Percentiles rank a stretch among this genome's conserved stretches.
phyloP scores from a whole-genome alignment of 805 yeast genomes.

The Vanderwaltozyma polyspora region DNA sequence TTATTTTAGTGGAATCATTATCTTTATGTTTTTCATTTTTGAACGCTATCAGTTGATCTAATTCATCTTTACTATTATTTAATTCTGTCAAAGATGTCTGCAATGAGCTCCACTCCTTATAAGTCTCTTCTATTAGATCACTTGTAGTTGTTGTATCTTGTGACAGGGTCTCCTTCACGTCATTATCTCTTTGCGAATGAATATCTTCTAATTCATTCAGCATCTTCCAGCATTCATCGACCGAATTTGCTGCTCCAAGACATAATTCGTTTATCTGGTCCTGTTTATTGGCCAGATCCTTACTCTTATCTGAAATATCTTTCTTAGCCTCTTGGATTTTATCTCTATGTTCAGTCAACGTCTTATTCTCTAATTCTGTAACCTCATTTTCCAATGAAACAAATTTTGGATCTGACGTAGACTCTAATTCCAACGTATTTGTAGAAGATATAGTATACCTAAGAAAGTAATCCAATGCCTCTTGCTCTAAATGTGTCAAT shows the following conservation, averaged over 20 bases:
- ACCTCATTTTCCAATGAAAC: slow-evolving; percentile 14
- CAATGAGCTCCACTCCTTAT: slow-evolving; percentile 2
- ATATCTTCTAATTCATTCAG: slow-evolving; percentile 12
- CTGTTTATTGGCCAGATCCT: slow-evolving; percentile 12
- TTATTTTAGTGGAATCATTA: neutral
- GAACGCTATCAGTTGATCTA: neutral
- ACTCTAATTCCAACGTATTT: slow-evolving; percentile 10
- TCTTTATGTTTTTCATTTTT: neutral
- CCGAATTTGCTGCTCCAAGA: slow-evolving; percentile 12
- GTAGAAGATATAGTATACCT: slow-evolving; percentile 20
- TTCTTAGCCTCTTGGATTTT: slow-evolving; percentile 14
- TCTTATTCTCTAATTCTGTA: slow-evolving; percentile 10
- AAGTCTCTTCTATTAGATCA: slow-evolving; percentile 2
- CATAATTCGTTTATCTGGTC: slow-evolving; percentile 15
- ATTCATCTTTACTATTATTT: neutral
- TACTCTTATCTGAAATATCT: slow-evolving; percentile 9
- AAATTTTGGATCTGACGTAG: slow-evolving; percentile 17
- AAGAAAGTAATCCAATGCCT: slow-evolving; percentile 23
- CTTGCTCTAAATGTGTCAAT: slow-evolving; percentile 23
- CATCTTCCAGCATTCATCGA: slow-evolving; percentile 19
- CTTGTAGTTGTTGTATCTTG: slow-evolving; percentile 2
- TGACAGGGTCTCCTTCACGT: slow-evolving; percentile 1
- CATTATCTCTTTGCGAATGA: slow-evolving; percentile 5
- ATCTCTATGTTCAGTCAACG: slow-evolving; percentile 7
- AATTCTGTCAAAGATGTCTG: neutral